Conservation (phyloP, 306 rosid species). For the Arachis stenosperma region DNA sequence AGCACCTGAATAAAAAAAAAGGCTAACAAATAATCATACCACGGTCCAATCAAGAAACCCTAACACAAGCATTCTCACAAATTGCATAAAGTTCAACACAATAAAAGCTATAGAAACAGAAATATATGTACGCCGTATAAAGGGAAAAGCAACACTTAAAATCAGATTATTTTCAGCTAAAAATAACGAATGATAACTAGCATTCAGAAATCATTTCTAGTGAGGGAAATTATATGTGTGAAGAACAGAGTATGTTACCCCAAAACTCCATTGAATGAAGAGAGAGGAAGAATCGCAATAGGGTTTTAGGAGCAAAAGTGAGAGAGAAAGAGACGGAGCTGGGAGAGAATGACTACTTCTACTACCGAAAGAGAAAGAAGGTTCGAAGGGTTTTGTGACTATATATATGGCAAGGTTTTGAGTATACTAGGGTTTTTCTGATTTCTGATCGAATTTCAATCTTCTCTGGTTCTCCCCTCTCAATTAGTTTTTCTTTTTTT, state of each 20-base stretch:
- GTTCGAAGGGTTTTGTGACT: constrained; percentile 20
- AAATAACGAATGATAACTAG: neutral
- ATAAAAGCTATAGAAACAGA: neutral
- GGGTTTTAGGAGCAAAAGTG: constrained; percentile 30
- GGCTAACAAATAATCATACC: neutral
- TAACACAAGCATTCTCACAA: neutral
- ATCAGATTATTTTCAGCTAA: too few species aligned
- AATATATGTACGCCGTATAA: neutral
- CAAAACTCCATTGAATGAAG: constrained; percentile 71
- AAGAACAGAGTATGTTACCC: constrained; percentile 52
- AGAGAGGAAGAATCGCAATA: constrained; percentile 14
- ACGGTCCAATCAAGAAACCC: neutral
- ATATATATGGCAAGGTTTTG: constrained; percentile 30
- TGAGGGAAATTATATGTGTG: neutral
- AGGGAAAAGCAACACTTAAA: neutral
- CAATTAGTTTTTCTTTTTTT: too few species aligned
- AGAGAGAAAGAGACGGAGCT: neutral
- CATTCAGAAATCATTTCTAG: too few species aligned
- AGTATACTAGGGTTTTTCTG: constrained; percentile 51
- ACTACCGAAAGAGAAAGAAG: neutral
- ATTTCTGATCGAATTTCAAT: neutral
- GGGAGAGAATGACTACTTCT: neutral
- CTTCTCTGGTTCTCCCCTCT: too few species aligned
- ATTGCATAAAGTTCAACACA: neutral
- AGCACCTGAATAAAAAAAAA: constrained; percentile 53